These are phyloP conservation scores for Hypoxylon fragiforme DNA, from an alignment of 495 filamentous ascomycete species.

Conservation along the genomic window DNA sequence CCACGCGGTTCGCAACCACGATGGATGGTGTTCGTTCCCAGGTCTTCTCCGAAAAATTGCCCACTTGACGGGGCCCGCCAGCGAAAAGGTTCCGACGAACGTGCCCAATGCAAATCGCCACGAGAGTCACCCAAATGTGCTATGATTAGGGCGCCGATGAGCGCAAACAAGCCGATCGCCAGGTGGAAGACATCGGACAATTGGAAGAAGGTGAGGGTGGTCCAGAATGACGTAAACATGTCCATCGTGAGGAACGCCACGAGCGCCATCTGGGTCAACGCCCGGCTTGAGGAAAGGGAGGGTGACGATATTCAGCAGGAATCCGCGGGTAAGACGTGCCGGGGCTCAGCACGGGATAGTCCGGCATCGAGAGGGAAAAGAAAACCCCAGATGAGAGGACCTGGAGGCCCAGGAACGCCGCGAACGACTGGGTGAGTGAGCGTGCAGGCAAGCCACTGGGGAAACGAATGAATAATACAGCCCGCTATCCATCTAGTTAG, in stretches of 20 bases:
- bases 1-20: constrained; percentile 67
- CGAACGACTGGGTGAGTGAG: constrained; percentile 67
- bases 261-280: constrained; percentile 60
- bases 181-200: constrained; percentile 65
- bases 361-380: constrained; percentile 76
- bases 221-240: constrained; percentile 65
- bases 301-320: constrained; percentile 62
- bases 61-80: constrained; percentile 70
- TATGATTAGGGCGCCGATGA: constrained; percentile 69
- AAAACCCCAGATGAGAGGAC: constrained; percentile 67
- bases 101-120: constrained; percentile 66
- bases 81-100: constrained; percentile 60
- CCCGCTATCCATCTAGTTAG: no score
- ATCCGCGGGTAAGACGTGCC: constrained; percentile 68
- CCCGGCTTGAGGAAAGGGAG: constrained; percentile 66
- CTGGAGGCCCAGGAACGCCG: constrained; percentile 65
- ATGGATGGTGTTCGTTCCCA: constrained; percentile 66
- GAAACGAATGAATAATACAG: constrained; percentile 10
- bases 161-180: constrained; percentile 69
- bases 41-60: constrained; percentile 68
- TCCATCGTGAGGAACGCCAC: constrained; percentile 47
- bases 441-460: constrained; percentile 68
- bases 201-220: constrained; percentile 80
- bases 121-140: constrained; percentile 52
- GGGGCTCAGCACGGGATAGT: constrained; percentile 76